A percentile compares a stretch with the other conserved stretches of the same genome.
phyloP scores from a whole-genome alignment of 164 flowering plant species.

The Cinnamomum micranthum region DNA sequence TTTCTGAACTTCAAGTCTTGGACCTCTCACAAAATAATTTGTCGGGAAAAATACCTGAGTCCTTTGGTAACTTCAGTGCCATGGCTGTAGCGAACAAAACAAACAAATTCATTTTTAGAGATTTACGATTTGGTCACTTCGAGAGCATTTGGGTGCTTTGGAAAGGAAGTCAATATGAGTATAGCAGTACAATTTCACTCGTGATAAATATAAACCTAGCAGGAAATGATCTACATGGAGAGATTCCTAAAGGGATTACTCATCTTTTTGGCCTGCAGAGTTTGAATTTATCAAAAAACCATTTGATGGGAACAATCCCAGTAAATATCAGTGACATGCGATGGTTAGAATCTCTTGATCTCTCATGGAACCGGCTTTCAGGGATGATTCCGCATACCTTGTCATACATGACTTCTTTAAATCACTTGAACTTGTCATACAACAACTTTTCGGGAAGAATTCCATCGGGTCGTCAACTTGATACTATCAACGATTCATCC shows the following conservation, averaged over 20 bases:
- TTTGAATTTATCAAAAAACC: constrained; percentile 3
- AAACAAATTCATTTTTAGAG: background rate
- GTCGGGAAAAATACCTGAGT: background rate
- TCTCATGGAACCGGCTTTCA: background rate
- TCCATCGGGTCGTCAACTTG: background rate
- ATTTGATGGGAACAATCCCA: background rate
- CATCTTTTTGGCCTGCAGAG: background rate
- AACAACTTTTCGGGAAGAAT: constrained; percentile 5
- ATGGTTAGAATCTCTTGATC: background rate
- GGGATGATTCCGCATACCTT: background rate
- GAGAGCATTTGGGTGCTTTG: background rate
- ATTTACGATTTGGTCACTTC: too few species aligned
- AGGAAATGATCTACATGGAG: constrained; percentile 1
- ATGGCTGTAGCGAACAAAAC: background rate
- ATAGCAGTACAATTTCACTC: background rate
- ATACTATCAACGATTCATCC: background rate
- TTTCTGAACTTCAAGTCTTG: background rate
- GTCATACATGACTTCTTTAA: background rate
- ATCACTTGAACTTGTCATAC: constrained; percentile 3
- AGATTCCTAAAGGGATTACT: background rate
- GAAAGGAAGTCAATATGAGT: background rate
- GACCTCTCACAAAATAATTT: constrained; percentile 5
- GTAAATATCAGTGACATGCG: background rate
- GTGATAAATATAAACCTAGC: constrained; percentile 5
- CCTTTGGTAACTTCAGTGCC: background rate